Evolutionary conservation across 768 basidiomycete genomes (phyloP).

Genomic region (Mycena amicta): DNA sequence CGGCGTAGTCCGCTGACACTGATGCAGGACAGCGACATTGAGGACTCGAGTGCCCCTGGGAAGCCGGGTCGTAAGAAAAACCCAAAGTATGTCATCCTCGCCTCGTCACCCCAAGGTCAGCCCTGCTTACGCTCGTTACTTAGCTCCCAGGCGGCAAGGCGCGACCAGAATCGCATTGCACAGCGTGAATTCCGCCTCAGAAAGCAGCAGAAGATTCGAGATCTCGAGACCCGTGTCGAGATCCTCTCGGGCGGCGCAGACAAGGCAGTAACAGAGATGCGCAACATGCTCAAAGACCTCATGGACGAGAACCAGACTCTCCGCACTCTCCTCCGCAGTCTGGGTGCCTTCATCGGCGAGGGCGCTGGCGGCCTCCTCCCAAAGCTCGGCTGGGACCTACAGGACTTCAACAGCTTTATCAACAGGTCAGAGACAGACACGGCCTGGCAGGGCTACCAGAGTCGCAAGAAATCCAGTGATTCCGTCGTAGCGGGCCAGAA

Average conservation of each 20-base stretch:
- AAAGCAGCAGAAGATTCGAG: slow-evolving; percentile 94
- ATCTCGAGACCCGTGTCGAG: slow-evolving; percentile 94
- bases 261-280: slow-evolving; percentile 82
- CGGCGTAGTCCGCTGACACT: slow-evolving; percentile 2
- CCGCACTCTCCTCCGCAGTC: slow-evolving; percentile 72
- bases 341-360: slow-evolving; percentile 84
- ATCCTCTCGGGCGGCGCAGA: slow-evolving; percentile 91
- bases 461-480: slow-evolving; percentile 54
- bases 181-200: slow-evolving; percentile 91
- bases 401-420: slow-evolving; percentile 79
- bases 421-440: slow-evolving; percentile 91
- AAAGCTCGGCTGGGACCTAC: slow-evolving; percentile 76
- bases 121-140: slow-evolving; percentile 18
- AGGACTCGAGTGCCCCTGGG: slow-evolving; percentile 43
- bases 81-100: slow-evolving; percentile 62
- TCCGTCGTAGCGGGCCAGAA: slow-evolving; percentile 41
- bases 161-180: slow-evolving; percentile 90
- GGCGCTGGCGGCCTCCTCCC: slow-evolving; percentile 78
- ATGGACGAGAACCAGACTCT: slow-evolving; percentile 90
- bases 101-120: slow-evolving; percentile 11
- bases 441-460: slow-evolving; percentile 86
- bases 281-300: slow-evolving; percentile 82
- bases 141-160: slow-evolving; percentile 85
- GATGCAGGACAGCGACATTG: slow-evolving; percentile 66
- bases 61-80: slow-evolving; percentile 89